Percentiles rank a stretch among this genome's conserved stretches.
These are phyloP conservation scores for Globisporangium okanoganense DNA, from an alignment of 352 stramenopile species.

Conservation along the genomic window DNA sequence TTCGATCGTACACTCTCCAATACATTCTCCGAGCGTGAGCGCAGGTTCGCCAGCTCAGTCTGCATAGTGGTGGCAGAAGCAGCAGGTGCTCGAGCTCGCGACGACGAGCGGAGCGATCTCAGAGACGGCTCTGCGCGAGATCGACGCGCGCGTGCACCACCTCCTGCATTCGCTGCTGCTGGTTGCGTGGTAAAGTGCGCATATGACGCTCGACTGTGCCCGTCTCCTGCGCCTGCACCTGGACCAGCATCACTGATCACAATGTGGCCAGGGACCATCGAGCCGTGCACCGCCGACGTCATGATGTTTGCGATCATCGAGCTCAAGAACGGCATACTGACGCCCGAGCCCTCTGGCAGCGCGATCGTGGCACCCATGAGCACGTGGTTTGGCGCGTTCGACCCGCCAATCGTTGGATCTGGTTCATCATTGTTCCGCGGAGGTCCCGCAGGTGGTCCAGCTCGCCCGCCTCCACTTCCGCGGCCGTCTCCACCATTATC, in stretches of 20 bases:
- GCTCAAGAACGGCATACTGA: slow-evolving; percentile 81
- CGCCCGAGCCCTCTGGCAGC: slow-evolving; percentile 53
- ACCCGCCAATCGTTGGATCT: slow-evolving; percentile 37
- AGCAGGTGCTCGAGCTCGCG: background rate
- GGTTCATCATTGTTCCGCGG: slow-evolving; percentile 66
- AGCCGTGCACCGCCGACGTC: slow-evolving; percentile 36
- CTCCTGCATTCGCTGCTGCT: background rate
- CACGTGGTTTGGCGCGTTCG: slow-evolving; percentile 29
- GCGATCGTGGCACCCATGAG: slow-evolving; percentile 79
- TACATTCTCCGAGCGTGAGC: slow-evolving; percentile 27
- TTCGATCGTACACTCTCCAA: slow-evolving; percentile 39
- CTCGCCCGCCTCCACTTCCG: background rate
- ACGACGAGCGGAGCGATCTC: slow-evolving; percentile 2
- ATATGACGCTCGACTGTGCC: background rate
- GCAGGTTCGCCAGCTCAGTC: slow-evolving; percentile 23
- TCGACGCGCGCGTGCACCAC: slow-evolving; percentile 2
- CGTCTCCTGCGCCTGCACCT: background rate
- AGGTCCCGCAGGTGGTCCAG: background rate
- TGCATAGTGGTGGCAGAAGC: slow-evolving; percentile 5
- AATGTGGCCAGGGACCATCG: slow-evolving; percentile 19
- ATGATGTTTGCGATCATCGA: slow-evolving; percentile 82
- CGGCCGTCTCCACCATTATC: background rate
- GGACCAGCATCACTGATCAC: slow-evolving; percentile 9
- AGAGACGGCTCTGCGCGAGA: slow-evolving; percentile 4
- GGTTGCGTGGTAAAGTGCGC: slow-evolving; percentile 12